Percentiles rank a stretch among this genome's conserved stretches.
These are phyloP conservation scores for Pseudopithomyces maydicus DNA, from an alignment of 2,329 filamentous ascomycete genomes.

Conservation along the genomic window DNA sequence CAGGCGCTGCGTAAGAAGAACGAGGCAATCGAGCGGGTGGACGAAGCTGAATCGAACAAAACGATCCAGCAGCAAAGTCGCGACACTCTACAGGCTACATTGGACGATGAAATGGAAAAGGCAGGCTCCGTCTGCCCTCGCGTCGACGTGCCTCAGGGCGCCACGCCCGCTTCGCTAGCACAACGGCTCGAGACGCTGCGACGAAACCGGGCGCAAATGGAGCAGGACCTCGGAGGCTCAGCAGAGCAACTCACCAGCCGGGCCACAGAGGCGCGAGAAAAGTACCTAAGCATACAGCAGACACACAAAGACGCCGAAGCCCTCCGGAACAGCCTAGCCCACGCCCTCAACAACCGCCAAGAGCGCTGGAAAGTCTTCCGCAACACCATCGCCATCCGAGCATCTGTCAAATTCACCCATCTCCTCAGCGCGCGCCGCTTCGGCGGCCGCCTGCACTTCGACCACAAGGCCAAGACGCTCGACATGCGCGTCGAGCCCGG, in stretches of 20 bases:
- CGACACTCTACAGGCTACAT: constrained; percentile 28
- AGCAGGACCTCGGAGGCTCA: constrained; percentile 42
- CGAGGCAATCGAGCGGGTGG: constrained; percentile 40
- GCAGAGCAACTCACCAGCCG: constrained; percentile 31
- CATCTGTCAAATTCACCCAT: constrained; percentile 85
- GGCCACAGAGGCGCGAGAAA: constrained; percentile 37
- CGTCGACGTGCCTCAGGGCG: constrained; percentile 34
- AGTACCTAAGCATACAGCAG: constrained; percentile 24
- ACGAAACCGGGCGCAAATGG: constrained; percentile 30
- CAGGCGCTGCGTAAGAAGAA: constrained; percentile 51
- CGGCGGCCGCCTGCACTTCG: constrained; percentile 77
- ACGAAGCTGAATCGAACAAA: constrained; percentile 37
- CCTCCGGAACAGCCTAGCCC: constrained; percentile 54
- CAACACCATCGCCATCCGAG: constrained; percentile 80
- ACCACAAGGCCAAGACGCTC: constrained; percentile 75
- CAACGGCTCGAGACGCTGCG: constrained; percentile 34
- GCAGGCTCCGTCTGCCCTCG: constrained; percentile 30
- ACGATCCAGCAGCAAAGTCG: constrained; percentile 30
- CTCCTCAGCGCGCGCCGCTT: constrained; percentile 89
- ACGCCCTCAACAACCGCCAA: constrained; percentile 71
- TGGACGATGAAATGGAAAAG: constrained; percentile 27
- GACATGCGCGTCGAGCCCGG: constrained; percentile 76
- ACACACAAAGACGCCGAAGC: constrained; percentile 22
- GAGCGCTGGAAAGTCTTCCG: constrained; percentile 82
- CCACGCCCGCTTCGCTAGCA: constrained; percentile 39